Evolutionary conservation across 805 yeast genomes (phyloP), one percentile per base, ranked within the genome.

Genomic region (Candida multigemmis): DNA sequence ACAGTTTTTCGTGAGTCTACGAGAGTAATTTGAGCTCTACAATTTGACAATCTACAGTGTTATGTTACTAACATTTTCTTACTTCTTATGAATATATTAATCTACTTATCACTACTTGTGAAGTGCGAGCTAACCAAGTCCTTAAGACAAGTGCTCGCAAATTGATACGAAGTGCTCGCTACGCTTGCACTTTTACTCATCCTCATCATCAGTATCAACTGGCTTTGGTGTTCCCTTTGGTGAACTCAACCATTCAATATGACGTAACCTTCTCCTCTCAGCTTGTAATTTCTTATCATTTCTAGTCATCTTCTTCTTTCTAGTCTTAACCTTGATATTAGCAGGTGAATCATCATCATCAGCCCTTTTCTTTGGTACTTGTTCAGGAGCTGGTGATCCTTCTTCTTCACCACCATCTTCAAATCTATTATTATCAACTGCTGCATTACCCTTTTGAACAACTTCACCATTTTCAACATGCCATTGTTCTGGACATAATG

Each of bases 141-240:
- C n/a, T n/a, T n/a, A n/a, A n/a, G n/a, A n/a, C n/a, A n/a, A n/a
- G n/a, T n/a, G n/a, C n/a, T n/a, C n/a, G n/a, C n/a, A n/a, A n/a
- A n/a, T n/a, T n/a, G n/a, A n/a, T n/a, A n/a, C n/a, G n/a, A n/a
- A n/a, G n/a, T n/a, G n/a, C n/a, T n/a, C n/a, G n/a, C n/a, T n/a
- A n/a, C n/a, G n/a, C n/a, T n/a, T 7, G 7, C 12, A 21, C 9
- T 13, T 12, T 10, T 36, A 37, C 33, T 69, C 71, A 18, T 78
- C 89, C 54, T 89, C 97, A 37, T 84, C 96, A 48, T 91, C 97
- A 20, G 96, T 79, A 48, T 91, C 94, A 16, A 66, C 75, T 4
- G 96, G 94, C 52, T 81, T 82, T 42, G 97, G 97, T 12, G 98
- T 91, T 17, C 98, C 98, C 75, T 91, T 91, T 40, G 98, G 96